Percentiles rank a stretch among this genome's conserved stretches.
These are phyloP conservation scores for Stenocarpella maydis DNA, from an alignment of 2,329 filamentous ascomycete genomes.

Conservation along the genomic window DNA sequence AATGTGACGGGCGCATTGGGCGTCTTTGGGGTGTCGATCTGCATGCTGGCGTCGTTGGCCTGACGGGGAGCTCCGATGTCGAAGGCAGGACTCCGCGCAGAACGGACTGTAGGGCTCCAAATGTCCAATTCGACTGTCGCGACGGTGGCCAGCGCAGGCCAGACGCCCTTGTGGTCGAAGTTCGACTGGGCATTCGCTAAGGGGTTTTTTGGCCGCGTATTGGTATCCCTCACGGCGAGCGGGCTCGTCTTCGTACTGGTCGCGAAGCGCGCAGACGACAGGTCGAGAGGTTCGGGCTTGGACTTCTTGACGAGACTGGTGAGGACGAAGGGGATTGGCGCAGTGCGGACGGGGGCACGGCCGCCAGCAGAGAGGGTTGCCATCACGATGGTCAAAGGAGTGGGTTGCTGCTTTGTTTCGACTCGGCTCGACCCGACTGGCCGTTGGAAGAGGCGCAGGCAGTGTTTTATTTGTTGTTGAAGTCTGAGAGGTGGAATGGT, in stretches of 20 bases:
- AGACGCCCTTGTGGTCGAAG: background rate
- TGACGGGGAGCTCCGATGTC: background rate
- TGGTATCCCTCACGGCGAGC: background rate
- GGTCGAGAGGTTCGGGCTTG: conserved; percentile 1
- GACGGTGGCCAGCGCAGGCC: background rate
- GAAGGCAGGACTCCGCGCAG: background rate
- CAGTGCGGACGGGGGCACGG: background rate
- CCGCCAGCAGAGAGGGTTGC: background rate
- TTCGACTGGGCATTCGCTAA: background rate
- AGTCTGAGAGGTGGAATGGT: background rate
- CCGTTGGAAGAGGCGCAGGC: background rate
- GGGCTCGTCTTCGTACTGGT: background rate
- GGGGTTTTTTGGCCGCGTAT: background rate
- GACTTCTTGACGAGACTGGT: background rate
- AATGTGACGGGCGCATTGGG: background rate
- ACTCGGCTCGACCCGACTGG: background rate
- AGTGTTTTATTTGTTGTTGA: too few relatives aligned
- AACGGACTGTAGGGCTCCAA: background rate
- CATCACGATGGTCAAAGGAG: background rate
- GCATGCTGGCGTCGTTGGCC: background rate
- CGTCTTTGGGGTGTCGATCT: conserved; percentile 17
- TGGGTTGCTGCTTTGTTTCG: background rate
- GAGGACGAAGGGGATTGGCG: conserved; percentile 5
- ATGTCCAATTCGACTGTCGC: background rate
- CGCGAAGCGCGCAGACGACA: background rate